A percentile compares a stretch with the other conserved stretches of the same genome.
phyloP scores from a whole-genome alignment of 1,284 basidiomycete genomes.

The Fistulinella cinereoalba region DNA sequence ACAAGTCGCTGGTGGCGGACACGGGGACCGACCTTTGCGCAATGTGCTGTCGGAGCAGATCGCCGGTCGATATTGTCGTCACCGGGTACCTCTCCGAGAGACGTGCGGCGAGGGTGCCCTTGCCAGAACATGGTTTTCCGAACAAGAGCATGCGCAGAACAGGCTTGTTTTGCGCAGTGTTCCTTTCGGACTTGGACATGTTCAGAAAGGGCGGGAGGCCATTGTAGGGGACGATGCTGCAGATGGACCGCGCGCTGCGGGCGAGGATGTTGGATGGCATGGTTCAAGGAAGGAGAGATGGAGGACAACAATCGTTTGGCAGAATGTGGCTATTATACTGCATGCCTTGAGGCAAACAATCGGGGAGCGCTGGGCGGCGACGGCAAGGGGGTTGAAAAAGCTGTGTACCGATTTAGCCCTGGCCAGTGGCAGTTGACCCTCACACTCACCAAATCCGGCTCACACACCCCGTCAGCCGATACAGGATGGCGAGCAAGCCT shows the following conservation, averaged over 20 bases:
- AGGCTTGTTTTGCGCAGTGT: conserved; percentile 11
- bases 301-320: too few relatives aligned
- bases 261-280: conserved; percentile 9
- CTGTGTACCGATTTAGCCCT: conserved; percentile 3
- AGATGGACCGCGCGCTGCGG: conserved; percentile 16
- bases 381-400: conserved; percentile 2
- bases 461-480: not conserved
- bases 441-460: not conserved
- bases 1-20: not conserved
- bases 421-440: not conserved
- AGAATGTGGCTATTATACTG: conserved; percentile 6
- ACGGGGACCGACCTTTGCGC: conserved; percentile 44
- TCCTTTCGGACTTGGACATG: conserved; percentile 11
- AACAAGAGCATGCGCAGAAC: conserved; percentile 73
- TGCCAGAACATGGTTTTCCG: conserved; percentile 77
- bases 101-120: conserved; percentile 71
- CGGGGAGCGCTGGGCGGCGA: not conserved
- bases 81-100: conserved; percentile 73
- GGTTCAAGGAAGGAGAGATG: not conserved
- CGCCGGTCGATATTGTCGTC: conserved; percentile 75
- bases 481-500: not conserved
- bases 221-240: conserved; percentile 19
- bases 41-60: conserved; percentile 78
- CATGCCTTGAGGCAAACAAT: conserved; percentile 28
- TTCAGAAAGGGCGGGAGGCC: conserved; percentile 23